Conservation (phyloP, 352 stramenopile genomes). For the Phytophthora pisi region DNA sequence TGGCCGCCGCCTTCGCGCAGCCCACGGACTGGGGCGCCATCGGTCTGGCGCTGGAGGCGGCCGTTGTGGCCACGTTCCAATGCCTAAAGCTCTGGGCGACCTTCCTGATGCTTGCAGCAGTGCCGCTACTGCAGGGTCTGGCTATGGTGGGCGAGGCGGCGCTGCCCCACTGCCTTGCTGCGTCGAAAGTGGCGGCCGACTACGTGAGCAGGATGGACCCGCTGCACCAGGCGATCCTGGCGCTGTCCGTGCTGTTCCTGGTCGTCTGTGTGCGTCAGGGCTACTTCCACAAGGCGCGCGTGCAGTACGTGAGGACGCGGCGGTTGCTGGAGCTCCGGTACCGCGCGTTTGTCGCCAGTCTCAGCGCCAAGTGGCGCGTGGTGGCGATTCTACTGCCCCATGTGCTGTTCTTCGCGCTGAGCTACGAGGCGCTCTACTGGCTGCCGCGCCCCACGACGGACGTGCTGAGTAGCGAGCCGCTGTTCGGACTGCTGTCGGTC, state of each 20-base stretch:
- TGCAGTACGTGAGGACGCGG: conserved; percentile 59
- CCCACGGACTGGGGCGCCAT: conserved; percentile 73
- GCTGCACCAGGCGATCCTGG: conserved; percentile 54
- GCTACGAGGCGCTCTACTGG: conserved; percentile 67
- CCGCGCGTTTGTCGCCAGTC: conserved; percentile 66
- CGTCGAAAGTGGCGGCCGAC: conserved; percentile 40
- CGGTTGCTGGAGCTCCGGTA: conserved; percentile 65
- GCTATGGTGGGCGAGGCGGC: conserved; percentile 53
- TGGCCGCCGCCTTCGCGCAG: conserved; percentile 50
- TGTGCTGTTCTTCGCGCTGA: conserved; percentile 59
- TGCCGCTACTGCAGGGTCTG: conserved; percentile 54
- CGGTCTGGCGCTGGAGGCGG: conserved; percentile 56
- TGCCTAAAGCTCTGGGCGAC: conserved; percentile 63
- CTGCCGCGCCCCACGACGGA: conserved; percentile 50
- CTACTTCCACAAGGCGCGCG: conserved; percentile 63
- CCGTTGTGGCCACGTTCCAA: conserved; percentile 60
- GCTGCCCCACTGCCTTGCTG: conserved; percentile 68
- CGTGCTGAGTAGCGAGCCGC: conserved; percentile 59
- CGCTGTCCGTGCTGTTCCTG: conserved; percentile 34
- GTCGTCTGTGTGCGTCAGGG: conserved; percentile 64
- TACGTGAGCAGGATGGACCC: conserved; percentile 66
- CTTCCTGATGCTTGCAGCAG: conserved; percentile 53
- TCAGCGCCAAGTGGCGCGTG: conserved; percentile 72
- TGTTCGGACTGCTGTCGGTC: conserved; percentile 64
- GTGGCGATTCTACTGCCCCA: conserved; percentile 73